Evolutionary conservation across 1,284 basidiomycete genomes (phyloP).

Genomic region (Cyathus olla): DNA sequence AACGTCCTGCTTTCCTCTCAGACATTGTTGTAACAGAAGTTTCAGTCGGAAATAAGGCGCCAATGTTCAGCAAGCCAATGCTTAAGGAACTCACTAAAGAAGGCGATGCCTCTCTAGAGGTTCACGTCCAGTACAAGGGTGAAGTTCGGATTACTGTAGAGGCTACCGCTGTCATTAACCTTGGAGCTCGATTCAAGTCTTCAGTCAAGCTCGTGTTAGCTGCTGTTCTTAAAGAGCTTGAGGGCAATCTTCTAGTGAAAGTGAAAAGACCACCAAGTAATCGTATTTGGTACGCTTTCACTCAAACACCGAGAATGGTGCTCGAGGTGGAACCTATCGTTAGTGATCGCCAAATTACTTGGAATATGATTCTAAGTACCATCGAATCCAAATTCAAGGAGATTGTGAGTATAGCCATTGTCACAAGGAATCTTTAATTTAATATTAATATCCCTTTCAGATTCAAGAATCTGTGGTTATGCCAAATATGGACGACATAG

Average conservation of each 20-base stretch:
- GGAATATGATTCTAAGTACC: conserved; percentile 90
- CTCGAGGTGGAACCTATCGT: conserved; percentile 94
- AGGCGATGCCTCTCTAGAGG: conserved; percentile 91
- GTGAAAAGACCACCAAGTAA: conserved; percentile 97
- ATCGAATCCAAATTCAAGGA: conserved; percentile 93
- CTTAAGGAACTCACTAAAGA: conserved; percentile 94
- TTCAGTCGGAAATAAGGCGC: conserved; percentile 87
- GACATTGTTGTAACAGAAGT: conserved; percentile 92
- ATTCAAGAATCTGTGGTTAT: conserved; percentile 94
- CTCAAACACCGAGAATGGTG: conserved; percentile 90
- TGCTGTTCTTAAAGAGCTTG: conserved; percentile 87
- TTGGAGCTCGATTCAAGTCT: conserved; percentile 86
- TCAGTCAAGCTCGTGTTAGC: conserved; percentile 92
- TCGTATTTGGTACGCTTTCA: conserved; percentile 98
- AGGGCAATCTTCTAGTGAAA: conserved; percentile 91
- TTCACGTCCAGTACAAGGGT: conserved; percentile 87
- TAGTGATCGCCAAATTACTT: conserved; percentile 92
- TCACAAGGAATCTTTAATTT: conserved; percentile 3
- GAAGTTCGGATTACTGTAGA: conserved; percentile 91
- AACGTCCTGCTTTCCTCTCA: conserved; percentile 87
- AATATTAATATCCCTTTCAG: conserved; percentile 51
- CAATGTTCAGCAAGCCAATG: conserved; percentile 94
- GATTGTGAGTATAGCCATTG: conserved; percentile 71
- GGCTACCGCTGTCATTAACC: conserved; percentile 88
- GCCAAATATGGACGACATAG: conserved; percentile 98